A percentile compares a stretch with the other conserved stretches of the same genome.
These are phyloP conservation scores for Fonsecaea pedrosoi DNA, from an alignment of 2,329 filamentous ascomycete species.

Conservation along the genomic window DNA sequence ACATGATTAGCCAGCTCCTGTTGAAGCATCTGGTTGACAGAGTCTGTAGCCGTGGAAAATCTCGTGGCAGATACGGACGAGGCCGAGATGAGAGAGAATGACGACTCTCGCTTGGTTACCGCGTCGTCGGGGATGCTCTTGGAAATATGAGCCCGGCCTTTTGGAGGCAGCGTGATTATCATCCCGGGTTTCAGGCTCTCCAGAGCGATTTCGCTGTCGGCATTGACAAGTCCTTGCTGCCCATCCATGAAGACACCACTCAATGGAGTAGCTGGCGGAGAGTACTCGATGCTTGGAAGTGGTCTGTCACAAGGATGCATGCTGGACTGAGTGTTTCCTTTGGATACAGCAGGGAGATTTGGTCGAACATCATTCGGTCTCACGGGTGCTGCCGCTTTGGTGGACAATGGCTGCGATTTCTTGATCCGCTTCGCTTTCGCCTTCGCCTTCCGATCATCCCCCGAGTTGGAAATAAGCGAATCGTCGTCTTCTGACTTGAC, in stretches of 20 bases:
- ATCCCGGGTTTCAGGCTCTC: conserved; percentile 12
- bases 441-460: background rate
- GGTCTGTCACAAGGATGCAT: conserved; percentile 17
- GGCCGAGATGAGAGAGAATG: background rate
- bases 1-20: conserved; percentile 5
- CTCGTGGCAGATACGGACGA: background rate
- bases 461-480: background rate
- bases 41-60: background rate
- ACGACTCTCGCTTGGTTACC: background rate
- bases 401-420: background rate
- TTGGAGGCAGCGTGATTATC: conserved; percentile 6
- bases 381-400: background rate
- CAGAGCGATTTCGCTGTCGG: conserved; percentile 15
- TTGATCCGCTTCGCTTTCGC: conserved; percentile 11
- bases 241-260: background rate
- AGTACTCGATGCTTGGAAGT: conserved; percentile 28
- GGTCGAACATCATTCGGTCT: background rate
- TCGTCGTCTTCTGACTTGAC: conserved; percentile 21
- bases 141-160: background rate
- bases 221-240: background rate
- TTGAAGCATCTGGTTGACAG: conserved; percentile 20
- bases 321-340: conserved; percentile 11
- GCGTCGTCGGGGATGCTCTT: background rate
- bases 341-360: background rate
- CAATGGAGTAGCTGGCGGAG: conserved; percentile 12